Conservation (phyloP, 2,329 filamentous ascomycete species). For the Aspergillus arachidicola region DNA sequence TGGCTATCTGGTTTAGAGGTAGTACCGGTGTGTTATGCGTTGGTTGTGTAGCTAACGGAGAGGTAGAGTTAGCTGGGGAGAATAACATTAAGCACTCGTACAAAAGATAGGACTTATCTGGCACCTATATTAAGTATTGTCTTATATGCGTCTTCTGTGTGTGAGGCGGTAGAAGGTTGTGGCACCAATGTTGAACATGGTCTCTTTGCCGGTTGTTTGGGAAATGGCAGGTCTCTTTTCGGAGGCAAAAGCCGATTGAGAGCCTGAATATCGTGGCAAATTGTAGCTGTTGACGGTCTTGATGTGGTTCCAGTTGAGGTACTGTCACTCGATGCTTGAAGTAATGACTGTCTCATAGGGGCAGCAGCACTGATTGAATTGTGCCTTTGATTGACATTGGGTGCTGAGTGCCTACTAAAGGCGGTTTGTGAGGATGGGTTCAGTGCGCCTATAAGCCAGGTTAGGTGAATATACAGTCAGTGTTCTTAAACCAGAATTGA, state of each 20-base stretch:
- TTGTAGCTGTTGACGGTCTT: slow-evolving; percentile 31
- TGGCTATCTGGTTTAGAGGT: not conserved
- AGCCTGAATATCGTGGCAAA: slow-evolving; percentile 29
- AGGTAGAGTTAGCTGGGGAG: not conserved
- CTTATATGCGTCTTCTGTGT: not conserved
- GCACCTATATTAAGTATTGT: slow-evolving; percentile 3
- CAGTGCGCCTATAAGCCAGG: slow-evolving; percentile 7
- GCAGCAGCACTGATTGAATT: slow-evolving; percentile 2
- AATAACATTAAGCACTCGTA: not conserved
- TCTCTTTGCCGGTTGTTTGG: slow-evolving; percentile 29
- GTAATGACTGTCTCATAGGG: not conserved
- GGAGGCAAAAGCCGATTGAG: slow-evolving; percentile 44
- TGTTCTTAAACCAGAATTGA: not conserved
- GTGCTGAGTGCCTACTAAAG: not conserved
- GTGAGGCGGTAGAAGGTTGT: not conserved
- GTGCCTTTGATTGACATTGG: not conserved
- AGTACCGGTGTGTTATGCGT: not conserved
- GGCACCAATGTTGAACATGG: slow-evolving; percentile 3
- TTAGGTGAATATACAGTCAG: not conserved
- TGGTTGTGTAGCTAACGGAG: not conserved
- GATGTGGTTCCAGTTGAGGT: not conserved
- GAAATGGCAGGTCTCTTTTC: slow-evolving; percentile 46
- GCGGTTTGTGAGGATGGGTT: slow-evolving; percentile 14
- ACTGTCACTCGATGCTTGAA: not conserved
- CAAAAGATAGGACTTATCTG: no score